A percentile compares a stretch with the other conserved stretches of the same genome.
These are phyloP conservation scores for Boeremia lycopersici DNA, from an alignment of 2,329 filamentous ascomycete genomes.

Conservation along the genomic window DNA sequence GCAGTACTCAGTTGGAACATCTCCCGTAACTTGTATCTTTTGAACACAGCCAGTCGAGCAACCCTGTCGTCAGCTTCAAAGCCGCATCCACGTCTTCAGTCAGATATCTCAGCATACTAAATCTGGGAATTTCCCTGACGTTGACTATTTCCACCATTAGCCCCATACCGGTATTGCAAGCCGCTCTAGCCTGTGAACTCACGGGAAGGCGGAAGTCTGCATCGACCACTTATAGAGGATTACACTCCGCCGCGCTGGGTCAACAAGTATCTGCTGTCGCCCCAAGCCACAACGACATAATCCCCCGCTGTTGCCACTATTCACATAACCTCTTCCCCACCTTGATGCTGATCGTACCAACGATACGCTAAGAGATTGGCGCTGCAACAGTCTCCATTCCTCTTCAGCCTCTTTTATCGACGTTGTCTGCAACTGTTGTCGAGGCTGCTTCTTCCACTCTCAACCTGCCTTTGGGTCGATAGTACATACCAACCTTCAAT, in stretches of 20 bases:
- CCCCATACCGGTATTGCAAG: constrained; percentile 23
- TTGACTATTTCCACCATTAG: constrained; percentile 29
- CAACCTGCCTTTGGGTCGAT: constrained; percentile 2
- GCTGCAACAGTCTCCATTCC: constrained; percentile 1
- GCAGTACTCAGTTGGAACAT: constrained; percentile 15
- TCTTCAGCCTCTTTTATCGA: neutral
- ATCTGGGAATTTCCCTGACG: constrained; percentile 27
- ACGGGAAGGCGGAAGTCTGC: constrained; percentile 20
- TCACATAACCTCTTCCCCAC: constrained; percentile 12
- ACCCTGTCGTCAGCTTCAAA: constrained; percentile 36
- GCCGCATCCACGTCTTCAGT: constrained; percentile 29
- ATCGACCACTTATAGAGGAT: constrained; percentile 21
- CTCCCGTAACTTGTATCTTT: constrained; percentile 19
- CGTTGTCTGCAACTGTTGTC: constrained; percentile 4
- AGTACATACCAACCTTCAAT: neutral
- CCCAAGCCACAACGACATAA: constrained; percentile 18
- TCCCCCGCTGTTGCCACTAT: constrained; percentile 14
- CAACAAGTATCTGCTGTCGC: constrained; percentile 17
- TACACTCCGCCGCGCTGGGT: constrained; percentile 15
- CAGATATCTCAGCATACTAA: constrained; percentile 28
- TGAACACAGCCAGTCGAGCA: constrained; percentile 25
- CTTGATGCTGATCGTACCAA: constrained; percentile 20
- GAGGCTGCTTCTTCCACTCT: constrained; percentile 13
- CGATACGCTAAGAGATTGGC: constrained; percentile 15
- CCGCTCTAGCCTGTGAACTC: constrained; percentile 24